Evolutionary conservation across 139 green algal genomes (phyloP).

Genomic region (Ettlia oleoabundans): DNA sequence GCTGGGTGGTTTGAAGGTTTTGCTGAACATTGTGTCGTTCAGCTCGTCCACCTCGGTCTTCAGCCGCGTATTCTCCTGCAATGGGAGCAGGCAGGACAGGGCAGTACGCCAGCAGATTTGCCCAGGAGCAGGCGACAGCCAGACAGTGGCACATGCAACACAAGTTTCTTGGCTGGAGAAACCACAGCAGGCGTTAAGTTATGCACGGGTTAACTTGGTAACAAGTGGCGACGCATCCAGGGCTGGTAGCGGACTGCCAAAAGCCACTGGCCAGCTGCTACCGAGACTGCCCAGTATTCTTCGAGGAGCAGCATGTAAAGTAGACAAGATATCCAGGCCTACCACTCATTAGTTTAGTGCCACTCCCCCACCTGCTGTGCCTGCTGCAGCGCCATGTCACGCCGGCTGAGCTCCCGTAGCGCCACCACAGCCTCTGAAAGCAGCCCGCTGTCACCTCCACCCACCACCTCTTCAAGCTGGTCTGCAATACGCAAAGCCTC

Average conservation of each 20-base stretch:
- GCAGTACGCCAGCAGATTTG: neutral
- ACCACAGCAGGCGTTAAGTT: too few species aligned
- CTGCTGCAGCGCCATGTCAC: slow-evolving; percentile 40
- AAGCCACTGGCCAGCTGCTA: too few species aligned
- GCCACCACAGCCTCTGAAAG: slow-evolving; percentile 42
- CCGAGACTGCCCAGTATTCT: too few species aligned
- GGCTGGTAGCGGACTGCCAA: too few species aligned
- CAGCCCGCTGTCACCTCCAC: slow-evolving; percentile 35
- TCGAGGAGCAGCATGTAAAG: too few species aligned
- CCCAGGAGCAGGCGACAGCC: neutral
- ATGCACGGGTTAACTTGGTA: too few species aligned
- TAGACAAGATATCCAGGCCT: too few species aligned
- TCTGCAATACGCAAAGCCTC: slow-evolving; percentile 9
- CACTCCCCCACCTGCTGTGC: too few species aligned
- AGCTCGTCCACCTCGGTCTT: slow-evolving; percentile 51
- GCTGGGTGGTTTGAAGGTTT: slow-evolving; percentile 63
- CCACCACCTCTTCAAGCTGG: slow-evolving; percentile 34
- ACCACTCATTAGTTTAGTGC: too few species aligned
- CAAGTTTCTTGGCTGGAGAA: too few species aligned
- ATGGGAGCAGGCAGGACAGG: neutral
- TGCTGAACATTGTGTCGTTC: slow-evolving; percentile 62
- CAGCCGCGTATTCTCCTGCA: slow-evolving; percentile 42
- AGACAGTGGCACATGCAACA: too few species aligned
- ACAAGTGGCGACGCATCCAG: too few species aligned
- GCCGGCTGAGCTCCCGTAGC: slow-evolving; percentile 41